phyloP scores from a whole-genome alignment of 2,329 filamentous ascomycete genomes.

The Fusarium fracticaudum region DNA sequence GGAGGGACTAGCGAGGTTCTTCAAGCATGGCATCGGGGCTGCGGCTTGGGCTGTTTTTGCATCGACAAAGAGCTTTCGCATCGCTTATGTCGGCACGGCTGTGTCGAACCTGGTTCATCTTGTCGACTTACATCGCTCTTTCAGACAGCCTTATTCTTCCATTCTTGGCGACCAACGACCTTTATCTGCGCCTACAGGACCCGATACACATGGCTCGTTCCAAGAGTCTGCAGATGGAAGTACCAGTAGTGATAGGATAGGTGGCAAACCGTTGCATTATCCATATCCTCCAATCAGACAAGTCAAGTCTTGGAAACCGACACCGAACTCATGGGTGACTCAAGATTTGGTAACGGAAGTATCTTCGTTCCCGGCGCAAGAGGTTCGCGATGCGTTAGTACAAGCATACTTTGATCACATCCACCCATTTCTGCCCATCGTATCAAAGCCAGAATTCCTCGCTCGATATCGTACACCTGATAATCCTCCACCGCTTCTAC shows the following conservation, averaged over 20 bases:
- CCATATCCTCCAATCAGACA: constrained; percentile 40
- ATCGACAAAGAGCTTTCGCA: constrained; percentile 39
- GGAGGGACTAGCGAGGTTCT: constrained; percentile 38
- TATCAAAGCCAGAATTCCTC: constrained; percentile 39
- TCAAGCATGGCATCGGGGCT: constrained; percentile 39
- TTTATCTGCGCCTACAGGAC: constrained; percentile 13
- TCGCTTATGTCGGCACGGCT: constrained; percentile 40
- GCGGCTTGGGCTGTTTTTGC: constrained; percentile 40
- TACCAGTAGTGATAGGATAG: constrained; percentile 11
- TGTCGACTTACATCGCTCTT: constrained; percentile 36
- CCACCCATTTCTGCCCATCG: constrained; percentile 37
- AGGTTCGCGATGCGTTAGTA: constrained; percentile 39
- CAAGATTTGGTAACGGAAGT: constrained; percentile 38
- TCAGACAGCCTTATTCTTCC: constrained; percentile 36
- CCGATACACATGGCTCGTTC: constrained; percentile 28
- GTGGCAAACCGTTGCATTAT: constrained; percentile 31
- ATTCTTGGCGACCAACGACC: constrained; percentile 4
- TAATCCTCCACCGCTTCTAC: constrained; percentile 28
- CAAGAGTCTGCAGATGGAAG: constrained; percentile 28
- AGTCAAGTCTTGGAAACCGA: constrained; percentile 38
- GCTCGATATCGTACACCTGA: constrained; percentile 34
- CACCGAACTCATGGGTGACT: constrained; percentile 29
- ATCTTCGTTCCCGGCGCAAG: constrained; percentile 36
- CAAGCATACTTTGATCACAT: constrained; percentile 40
- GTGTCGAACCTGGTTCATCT: constrained; percentile 40